Evolutionary conservation across 805 yeast genomes (phyloP), one percentile per base, ranked within the genome.

Genomic region (Yarrowia osloensis): DNA sequence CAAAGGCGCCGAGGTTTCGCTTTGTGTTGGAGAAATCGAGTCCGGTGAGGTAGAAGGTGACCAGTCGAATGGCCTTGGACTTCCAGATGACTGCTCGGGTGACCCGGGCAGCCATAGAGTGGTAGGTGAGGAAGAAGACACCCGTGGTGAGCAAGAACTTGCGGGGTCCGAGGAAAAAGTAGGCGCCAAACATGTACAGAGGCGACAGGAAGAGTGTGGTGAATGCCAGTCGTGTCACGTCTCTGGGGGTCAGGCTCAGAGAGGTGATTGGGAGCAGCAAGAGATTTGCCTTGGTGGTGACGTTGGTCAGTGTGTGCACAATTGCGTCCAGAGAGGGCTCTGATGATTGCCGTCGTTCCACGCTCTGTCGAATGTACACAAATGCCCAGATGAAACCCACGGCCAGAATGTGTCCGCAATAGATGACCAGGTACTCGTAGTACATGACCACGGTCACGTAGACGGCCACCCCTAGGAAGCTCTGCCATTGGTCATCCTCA

Each of bases 171-270:
- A 94, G 78, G 31, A 93, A 72, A 73, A 90, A 85, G 69, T 84
- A 83, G 17, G 93, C 85, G 33, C 88, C 76, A 15, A 90, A 78
- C 69, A 93, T 83, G 76, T 95, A 92, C 9, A 90, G 76, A 6
- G 99, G 99, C 0, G 97, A 89, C 63, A 92, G 78, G 73, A 94
- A 88, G 24, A 91, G 84, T 0, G 96, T 89, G 12, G 98, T 91
- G 75, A 91, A 88, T 26, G 92, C 77, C 66, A 93, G 81, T 69
- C 97, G 81, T 73, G 88, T 87, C 70, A 92, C 83, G 73, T 93
- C 98, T 72, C 89, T 85, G 0, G 89, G 83, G 1, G 92, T 86
- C 70, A 94, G 80, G n/a, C 86, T 52, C 69, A 89, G 78, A 8
- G 87, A 79, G 1, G 93, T 86, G 57, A 94, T 80, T n/a, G 99